These are phyloP conservation scores for Coleophoma crateriformis DNA, from an alignment of 2,329 filamentous ascomycete species.

Conservation along the genomic window DNA sequence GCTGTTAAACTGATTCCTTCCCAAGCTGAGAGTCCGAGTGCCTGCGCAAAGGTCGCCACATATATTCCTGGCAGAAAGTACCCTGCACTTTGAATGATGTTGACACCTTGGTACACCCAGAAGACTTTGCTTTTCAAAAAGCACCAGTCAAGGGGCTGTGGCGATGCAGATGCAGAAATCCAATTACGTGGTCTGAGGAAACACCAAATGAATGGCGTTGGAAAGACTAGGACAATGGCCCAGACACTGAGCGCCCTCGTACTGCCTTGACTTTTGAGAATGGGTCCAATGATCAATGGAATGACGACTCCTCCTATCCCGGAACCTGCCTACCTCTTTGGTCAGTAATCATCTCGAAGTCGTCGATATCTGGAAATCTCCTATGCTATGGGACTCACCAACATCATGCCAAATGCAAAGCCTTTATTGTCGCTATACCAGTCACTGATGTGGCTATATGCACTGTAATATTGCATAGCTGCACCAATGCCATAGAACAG, in stretches of 20 bases:
- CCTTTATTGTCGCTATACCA: conserved; percentile 39
- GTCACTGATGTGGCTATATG: conserved; percentile 33
- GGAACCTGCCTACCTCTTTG: conserved; percentile 12
- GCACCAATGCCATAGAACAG: conserved; percentile 34
- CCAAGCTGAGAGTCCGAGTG: conserved; percentile 32
- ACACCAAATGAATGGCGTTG: conserved; percentile 25
- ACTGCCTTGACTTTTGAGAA: conserved; percentile 35
- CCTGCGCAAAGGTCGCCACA: conserved; percentile 40
- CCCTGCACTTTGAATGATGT: conserved; percentile 42
- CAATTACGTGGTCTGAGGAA: conserved; percentile 11
- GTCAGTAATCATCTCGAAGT: neutral
- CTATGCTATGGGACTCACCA: conserved; percentile 14
- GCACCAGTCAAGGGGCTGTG: neutral
- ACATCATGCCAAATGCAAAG: conserved; percentile 42
- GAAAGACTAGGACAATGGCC: conserved; percentile 29
- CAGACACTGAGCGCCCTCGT: conserved; percentile 31
- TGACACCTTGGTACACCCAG: conserved; percentile 42
- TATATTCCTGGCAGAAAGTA: conserved; percentile 50
- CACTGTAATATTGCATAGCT: conserved; percentile 29
- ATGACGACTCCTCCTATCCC: conserved; percentile 5
- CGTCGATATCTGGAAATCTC: neutral
- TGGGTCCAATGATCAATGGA: conserved; percentile 28
- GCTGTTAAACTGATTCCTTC: conserved; percentile 39
- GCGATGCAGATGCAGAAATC: neutral
- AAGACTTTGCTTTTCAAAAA: conserved; percentile 40